Evolutionary conservation across 352 stramenopile genomes (phyloP).

Genomic region (Globisporangium splendens): DNA sequence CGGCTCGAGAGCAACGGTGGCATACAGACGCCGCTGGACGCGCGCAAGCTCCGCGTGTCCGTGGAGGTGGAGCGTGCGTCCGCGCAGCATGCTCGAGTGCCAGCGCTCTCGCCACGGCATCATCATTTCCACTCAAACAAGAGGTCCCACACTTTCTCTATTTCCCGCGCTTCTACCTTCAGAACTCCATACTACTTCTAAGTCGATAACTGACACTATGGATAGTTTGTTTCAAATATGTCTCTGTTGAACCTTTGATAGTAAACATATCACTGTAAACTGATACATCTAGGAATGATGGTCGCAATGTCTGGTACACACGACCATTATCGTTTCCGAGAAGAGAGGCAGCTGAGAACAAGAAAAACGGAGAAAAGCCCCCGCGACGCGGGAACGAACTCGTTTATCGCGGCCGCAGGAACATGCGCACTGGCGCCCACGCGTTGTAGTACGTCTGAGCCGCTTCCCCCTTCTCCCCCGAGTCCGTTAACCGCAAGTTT

Average conservation of each 20-base stretch:
- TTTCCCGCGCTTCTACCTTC: background rate
- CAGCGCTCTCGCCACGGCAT: slow-evolving; percentile 10
- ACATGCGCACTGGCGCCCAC: background rate
- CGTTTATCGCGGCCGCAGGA: background rate
- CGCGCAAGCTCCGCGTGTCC: no score
- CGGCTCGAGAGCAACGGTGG: background rate
- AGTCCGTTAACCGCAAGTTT: background rate
- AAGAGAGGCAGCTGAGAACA: background rate
- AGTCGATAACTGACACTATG: background rate
- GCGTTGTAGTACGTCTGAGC: background rate
- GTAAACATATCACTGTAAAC: background rate
- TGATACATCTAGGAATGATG: background rate
- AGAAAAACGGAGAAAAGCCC: background rate
- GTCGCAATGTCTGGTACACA: background rate
- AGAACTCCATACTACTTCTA: background rate
- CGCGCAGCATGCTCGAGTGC: slow-evolving; percentile 4
- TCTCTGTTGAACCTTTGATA: background rate
- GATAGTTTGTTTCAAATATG: background rate
- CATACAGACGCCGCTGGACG: background rate
- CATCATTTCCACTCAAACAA: slow-evolving; percentile 7
- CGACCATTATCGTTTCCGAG: background rate
- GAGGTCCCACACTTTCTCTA: background rate
- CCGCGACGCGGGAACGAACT: background rate
- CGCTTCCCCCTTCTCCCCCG: background rate
- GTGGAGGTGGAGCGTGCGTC: background rate